Evolutionary conservation across 768 basidiomycete genomes (phyloP), one percentile per base, ranked within the genome.

Genomic region (Sporobolomyces pararoseus): DNA sequence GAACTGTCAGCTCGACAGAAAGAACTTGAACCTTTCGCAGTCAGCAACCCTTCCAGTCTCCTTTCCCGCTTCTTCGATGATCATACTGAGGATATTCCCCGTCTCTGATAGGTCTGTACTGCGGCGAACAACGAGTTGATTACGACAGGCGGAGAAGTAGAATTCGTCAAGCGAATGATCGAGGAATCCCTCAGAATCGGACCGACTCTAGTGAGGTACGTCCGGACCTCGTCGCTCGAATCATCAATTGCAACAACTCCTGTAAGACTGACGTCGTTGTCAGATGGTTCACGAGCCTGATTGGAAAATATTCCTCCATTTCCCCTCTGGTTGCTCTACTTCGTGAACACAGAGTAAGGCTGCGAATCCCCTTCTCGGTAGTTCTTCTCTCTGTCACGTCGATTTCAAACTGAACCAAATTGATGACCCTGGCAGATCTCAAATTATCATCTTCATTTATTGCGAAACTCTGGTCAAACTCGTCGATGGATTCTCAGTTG

Each of bases 221-320:
- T 65, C 46, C 10, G 17, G 39, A 42, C 17, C 17, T 17, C 9
- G 10, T 42, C 39, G 10, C 17, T 9, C 39, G 39, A 42, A 42
- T 17, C 39, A 9, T 42, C 10, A 42, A 9, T 9, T 9, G 39
- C 39, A 9, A 9, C 17, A 17, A 42, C 39, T 9, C 39, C 17
- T 17, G 9, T 42, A 9, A 17, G 9, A 9, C 39, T 17, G 39
- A 17, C 39, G 9, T 42, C 10, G 9, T 17, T 7, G 19, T 16
- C 57, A 89, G 90, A 52, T 97, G 94, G 95, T 97, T 87, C 76
- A 93, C 94, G 0, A 91, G 90, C 7, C 88, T 97, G 85, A 83
- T 97, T 0, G 95, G 95, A 4, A 95, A 91, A 75, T 81, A 88
- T 78, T 85, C 89, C 0, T 91, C 91, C 3, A 82, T 97, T 3